A percentile compares a stretch with the other conserved stretches of the same genome.
Conservation (phyloP, 208 protist genomes). For the Trypanosoma rangeli region DNA sequence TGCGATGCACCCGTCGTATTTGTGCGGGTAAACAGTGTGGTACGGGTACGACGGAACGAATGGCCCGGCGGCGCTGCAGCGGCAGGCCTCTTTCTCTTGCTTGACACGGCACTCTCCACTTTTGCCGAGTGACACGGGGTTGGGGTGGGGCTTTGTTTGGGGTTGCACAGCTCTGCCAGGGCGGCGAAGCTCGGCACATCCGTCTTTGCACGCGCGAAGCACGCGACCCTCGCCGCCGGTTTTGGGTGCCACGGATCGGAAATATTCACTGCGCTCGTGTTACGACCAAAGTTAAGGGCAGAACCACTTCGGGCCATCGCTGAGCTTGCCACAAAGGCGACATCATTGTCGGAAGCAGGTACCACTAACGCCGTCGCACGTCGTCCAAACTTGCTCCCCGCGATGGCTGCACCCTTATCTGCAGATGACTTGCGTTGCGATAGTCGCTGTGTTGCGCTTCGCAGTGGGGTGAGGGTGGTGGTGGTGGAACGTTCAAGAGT, state of each 20-base stretch:
- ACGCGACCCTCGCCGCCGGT: not conserved
- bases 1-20: not conserved
- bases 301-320: conserved; percentile 48
- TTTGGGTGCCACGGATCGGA: not conserved
- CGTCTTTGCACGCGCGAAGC: conserved; percentile 21
- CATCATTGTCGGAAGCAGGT: conserved; percentile 53
- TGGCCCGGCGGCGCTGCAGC: not conserved
- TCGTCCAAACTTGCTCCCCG: conserved; percentile 27
- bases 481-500: not conserved
- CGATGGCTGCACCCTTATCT: not conserved
- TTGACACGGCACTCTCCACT: not conserved
- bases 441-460: not conserved
- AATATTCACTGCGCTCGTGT: conserved; percentile 27
- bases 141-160: not conserved
- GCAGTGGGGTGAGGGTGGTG: conserved; percentile 8
- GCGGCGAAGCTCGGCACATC: conserved; percentile 18
- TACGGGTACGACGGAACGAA: conserved; percentile 3
- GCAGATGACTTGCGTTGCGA: not conserved
- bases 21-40: conserved; percentile 6
- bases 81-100: not conserved
- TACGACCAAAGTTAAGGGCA: conserved; percentile 53
- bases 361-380: conserved; percentile 42
- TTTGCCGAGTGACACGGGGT: not conserved
- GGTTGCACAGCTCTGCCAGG: conserved; percentile 3
- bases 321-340: conserved; percentile 51